Evolutionary conservation across 1,284 basidiomycete genomes (phyloP).

Genomic region (Vanrija pseudolonga): DNA sequence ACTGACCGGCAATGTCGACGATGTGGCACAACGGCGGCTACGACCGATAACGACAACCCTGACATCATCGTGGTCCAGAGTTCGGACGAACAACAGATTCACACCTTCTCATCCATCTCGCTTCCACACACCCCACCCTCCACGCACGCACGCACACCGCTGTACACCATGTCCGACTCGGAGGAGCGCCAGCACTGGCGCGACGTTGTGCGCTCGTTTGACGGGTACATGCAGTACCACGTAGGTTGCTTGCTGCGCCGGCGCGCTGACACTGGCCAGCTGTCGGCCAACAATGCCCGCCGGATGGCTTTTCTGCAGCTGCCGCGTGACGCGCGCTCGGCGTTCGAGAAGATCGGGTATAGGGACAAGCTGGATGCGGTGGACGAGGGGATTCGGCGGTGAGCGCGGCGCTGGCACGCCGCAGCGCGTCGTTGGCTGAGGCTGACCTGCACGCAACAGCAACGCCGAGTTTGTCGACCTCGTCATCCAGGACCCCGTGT

Average conservation of each 20-base stretch:
- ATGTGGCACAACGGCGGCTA: no score
- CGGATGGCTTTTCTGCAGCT: constrained; percentile 44
- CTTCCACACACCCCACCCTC: no score
- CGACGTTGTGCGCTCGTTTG: constrained; percentile 39
- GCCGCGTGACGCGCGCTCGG: constrained; percentile 32
- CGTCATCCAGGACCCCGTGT: constrained; percentile 45
- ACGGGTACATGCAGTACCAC: constrained; percentile 50
- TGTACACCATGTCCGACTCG: constrained; percentile 24
- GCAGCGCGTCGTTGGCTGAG: not conserved
- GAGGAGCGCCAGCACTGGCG: constrained; percentile 45
- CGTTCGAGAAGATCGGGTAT: constrained; percentile 43
- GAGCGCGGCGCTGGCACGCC: no score
- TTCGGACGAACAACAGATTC: no score
- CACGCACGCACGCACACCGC: no score
- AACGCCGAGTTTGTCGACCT: constrained; percentile 49
- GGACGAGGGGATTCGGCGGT: constrained; percentile 49
- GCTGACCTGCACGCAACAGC: constrained; percentile 15
- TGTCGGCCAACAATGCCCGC: constrained; percentile 46
- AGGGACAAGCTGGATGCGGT: constrained; percentile 49
- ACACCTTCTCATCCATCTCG: no score
- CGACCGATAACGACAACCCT: no score
- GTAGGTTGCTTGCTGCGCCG: constrained; percentile 19
- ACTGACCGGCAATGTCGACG: no score
- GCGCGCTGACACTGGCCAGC: constrained; percentile 20
- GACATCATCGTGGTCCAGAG: no score